Evolutionary conservation across 192 early-diverging fungal genomes (phyloP), one percentile per base, ranked within the genome.

Genomic region (Radiomyces spectabilis): DNA sequence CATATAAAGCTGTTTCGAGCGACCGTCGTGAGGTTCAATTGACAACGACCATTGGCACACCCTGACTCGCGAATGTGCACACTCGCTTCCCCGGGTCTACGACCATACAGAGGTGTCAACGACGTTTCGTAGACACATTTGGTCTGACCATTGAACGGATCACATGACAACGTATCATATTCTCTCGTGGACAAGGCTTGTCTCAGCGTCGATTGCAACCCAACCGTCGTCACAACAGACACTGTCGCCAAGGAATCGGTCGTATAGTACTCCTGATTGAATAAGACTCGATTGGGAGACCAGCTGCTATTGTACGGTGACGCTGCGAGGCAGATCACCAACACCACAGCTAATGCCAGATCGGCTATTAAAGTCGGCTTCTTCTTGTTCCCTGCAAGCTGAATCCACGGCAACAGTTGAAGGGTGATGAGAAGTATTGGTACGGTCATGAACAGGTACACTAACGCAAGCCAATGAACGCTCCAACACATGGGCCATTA

Each of bases 221-320:
- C 55, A 47, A 53, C 53, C 53, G 47, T 54, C 7, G 71, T 70
- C 47, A 53, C 42, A 39, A 77, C 68, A 12, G 61, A 64, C 1
- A 78, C 67, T 0, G 55, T 47, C 2, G 72, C 72, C 0, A 53
- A 30, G 6, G 50, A 30, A 5, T 50, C 29, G 19, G 68, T 53
- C 5, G 63, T 55, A 52, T 75, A 64, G 38, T 72, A 59, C 10
- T 62, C 49, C 47, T 75, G 73, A 10, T 61, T 67, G 55, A 74
- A 78, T 1, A 71, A 24, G 29, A 73, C 49, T 53, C 74, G 72
- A 31, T 74, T 74, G 32, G 76, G 76, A 1, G 69, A 68, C 21
- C 57, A 44, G 0, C 47, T 32, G 2, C 63, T 53, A 51, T 68
- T 59, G 50, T 70, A 78, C 5, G 76, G 67, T 35, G 46, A 56